Conservation (phyloP, 164 flowering plant species). For the Saururus chinensis region DNA sequence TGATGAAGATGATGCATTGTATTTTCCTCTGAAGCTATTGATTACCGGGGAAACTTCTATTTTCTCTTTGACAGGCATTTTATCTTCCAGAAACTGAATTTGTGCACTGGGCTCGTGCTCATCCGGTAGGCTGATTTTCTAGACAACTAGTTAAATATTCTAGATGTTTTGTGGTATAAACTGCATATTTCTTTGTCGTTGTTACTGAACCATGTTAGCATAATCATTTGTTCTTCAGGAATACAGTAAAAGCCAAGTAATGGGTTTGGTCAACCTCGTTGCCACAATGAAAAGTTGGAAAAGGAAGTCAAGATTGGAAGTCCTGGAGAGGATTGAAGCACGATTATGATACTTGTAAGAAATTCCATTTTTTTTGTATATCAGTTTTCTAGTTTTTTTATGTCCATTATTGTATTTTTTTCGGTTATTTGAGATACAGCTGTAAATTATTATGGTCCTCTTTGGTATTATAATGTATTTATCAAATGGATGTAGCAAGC, state of each 20-base stretch:
- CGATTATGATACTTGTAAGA: not conserved
- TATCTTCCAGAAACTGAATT: slow-evolving; percentile 97
- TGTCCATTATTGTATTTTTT: not conserved
- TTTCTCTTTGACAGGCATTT: slow-evolving; percentile 51
- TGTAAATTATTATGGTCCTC: not conserved
- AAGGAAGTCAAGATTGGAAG: slow-evolving; percentile 78
- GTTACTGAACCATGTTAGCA: too few relatives aligned
- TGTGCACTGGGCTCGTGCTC: slow-evolving; percentile 89
- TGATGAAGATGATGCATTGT: not conserved
- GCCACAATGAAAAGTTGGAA: slow-evolving; percentile 95
- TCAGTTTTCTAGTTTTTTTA: not conserved
- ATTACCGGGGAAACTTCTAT: not conserved
- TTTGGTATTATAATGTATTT: too few relatives aligned
- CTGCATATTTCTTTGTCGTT: not conserved
- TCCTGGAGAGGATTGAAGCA: slow-evolving; percentile 69
- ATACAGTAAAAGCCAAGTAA: slow-evolving; percentile 71
- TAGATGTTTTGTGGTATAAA: not conserved
- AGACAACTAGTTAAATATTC: not conserved
- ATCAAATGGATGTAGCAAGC: too few relatives aligned
- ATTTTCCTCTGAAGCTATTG: too few relatives aligned
- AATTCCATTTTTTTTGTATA: too few relatives aligned
- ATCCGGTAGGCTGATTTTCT: slow-evolving; percentile 48
- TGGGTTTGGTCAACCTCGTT: slow-evolving; percentile 79
- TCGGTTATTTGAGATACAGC: not conserved
- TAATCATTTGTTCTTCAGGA: slow-evolving; percentile 40